Base-by-base conservation (phyloP, 331 rosid species). In the Pyrus hybrid region DNA sequence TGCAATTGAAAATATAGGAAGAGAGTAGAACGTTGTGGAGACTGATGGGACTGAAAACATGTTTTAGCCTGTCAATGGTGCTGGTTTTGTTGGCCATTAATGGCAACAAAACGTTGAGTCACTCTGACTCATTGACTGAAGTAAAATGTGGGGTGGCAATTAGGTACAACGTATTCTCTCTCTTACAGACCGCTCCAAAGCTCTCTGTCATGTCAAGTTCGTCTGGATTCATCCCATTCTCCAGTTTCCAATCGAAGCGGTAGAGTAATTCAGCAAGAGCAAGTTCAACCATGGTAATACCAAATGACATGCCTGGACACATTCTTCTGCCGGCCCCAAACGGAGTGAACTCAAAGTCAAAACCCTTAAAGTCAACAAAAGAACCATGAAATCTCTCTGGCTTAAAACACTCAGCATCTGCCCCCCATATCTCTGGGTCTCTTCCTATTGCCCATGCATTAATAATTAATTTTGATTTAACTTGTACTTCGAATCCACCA, bases 321-420 rank as follows among this genome's bases (percentile, higher is more conserved):
- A 70, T 70, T 70, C 74, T 51, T 29, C 74, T 51, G 2, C 63
- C 74, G 3, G 74, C 43, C 2, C 73, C 73, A 68, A 68, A 68
- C 1, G 73, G 61, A 25, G 16, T 8, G 73, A 68, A 45, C 60
- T 68, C 73, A 47, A 67, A 43, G 35, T 68, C 57, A 12, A 20
- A 16, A 1, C 74, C 63, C 30, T 32, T 29, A 6, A 17, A 70
- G 63, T 70, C 47, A 20, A 70, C 20, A 23, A 14, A 4, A 11
- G 74, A 70, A 21, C 58, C 63, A 20, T 29, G 0, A 3, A 70
- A 70, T 28, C 74, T 70, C 47, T 70, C 74, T 28, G 74, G 74
- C 74, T 70, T 70, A 54, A 70, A 70, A 2, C 28, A 28, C 5
- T 70, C 74, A 9, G 74, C 28, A 51, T 70, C 63, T 6, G 1